A percentile compares a stretch with the other conserved stretches of the same genome.
Evolutionary conservation across 1,284 basidiomycete species (phyloP).

Genomic region (Psilocybe mexicana): DNA sequence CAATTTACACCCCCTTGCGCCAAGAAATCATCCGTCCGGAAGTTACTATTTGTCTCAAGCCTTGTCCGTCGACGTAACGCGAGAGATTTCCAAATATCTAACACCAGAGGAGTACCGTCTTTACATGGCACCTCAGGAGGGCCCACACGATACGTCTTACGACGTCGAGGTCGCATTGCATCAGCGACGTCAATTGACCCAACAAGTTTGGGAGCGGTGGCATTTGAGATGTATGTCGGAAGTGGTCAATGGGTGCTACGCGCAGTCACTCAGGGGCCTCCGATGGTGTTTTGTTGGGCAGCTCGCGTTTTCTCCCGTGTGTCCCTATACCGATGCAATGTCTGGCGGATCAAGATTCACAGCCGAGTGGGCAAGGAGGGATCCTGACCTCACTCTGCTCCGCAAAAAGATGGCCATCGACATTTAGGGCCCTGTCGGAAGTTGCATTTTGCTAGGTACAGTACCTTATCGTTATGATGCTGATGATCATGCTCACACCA

Average conservation of each 20-base stretch:
- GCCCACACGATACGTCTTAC: neutral
- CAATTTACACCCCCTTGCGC: conserved; percentile 24
- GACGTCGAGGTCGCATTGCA: conserved; percentile 15
- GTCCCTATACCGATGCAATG: too few relatives aligned
- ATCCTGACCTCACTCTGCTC: conserved; percentile 4
- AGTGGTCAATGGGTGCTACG: conserved; percentile 22
- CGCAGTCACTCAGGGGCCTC: conserved; percentile 20
- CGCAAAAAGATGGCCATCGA: conserved; percentile 12
- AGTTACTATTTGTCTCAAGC: conserved; percentile 29
- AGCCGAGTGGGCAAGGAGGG: neutral
- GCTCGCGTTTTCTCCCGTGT: conserved; percentile 11
- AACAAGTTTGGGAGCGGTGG: conserved; percentile 33
- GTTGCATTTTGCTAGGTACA: neutral
- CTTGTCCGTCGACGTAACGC: conserved; percentile 22
- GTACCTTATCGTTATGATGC: too few relatives aligned
- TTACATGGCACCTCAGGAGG: neutral
- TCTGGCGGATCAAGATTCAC: too few relatives aligned
- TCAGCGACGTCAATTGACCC: conserved; percentile 19
- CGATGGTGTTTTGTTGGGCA: conserved; percentile 30
- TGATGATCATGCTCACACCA: too few relatives aligned
- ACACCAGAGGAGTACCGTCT: conserved; percentile 19
- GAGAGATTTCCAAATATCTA: conserved; percentile 19
- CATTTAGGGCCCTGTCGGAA: conserved; percentile 10
- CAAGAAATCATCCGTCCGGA: conserved; percentile 13
- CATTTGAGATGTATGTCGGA: conserved; percentile 27